Evolutionary conservation across 1,139 yeast genomes (phyloP).

Genomic region (Pichiaceae sp.): DNA sequence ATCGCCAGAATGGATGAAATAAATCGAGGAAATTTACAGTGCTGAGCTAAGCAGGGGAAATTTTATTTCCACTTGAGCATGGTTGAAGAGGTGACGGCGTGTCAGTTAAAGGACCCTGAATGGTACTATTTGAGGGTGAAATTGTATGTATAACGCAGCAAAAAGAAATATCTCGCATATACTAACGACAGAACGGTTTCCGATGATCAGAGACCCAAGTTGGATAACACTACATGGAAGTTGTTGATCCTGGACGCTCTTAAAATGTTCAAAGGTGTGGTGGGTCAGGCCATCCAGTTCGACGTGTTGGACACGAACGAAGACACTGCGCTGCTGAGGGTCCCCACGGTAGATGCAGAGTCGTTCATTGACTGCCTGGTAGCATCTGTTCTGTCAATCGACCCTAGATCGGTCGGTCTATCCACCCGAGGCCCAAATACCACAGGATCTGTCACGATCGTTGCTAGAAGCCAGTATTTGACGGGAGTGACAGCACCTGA

Average conservation of each 20-base stretch:
- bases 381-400: slow-evolving; percentile 19
- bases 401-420: slow-evolving; percentile 17
- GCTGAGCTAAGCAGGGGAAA: no score
- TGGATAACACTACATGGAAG: slow-evolving; percentile 37
- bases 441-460: slow-evolving; percentile 7
- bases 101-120: slow-evolving; percentile 22
- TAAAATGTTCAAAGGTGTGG: slow-evolving; percentile 28
- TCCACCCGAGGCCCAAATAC: slow-evolving; percentile 13
- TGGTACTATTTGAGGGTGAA: slow-evolving; percentile 30
- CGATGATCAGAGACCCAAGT: slow-evolving; percentile 9
- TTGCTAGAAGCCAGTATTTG: slow-evolving; percentile 12
- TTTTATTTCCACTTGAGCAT: no score
- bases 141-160: slow-evolving; percentile 21
- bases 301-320: slow-evolving; percentile 27
- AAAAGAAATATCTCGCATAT: no score
- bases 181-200: neutral
- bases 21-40: no score
- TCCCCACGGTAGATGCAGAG: slow-evolving; percentile 15
- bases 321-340: slow-evolving; percentile 13
- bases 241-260: slow-evolving; percentile 27
- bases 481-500: slow-evolving; percentile 15
- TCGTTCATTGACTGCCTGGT: slow-evolving; percentile 14
- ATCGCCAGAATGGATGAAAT: no score
- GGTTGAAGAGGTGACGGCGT: no score
- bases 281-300: slow-evolving; percentile 33